Evolutionary conservation across 1,139 yeast species (phyloP).

Genomic region (Debaryomyces nepalensis): DNA sequence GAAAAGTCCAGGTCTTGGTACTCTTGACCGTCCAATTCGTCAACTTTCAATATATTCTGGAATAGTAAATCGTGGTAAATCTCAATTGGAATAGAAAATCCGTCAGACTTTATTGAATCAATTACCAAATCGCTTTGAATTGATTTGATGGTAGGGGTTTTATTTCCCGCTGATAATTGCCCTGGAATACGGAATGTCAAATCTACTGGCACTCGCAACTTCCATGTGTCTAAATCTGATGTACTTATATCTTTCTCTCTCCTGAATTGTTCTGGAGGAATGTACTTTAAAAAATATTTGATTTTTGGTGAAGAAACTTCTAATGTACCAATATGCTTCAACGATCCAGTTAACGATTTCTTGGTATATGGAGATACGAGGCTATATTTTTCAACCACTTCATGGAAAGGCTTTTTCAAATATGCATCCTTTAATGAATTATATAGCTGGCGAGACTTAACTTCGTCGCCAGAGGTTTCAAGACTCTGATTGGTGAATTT

Average conservation of each 20-base stretch:
- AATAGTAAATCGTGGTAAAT: constrained; percentile 47
- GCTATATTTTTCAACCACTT: constrained; percentile 18
- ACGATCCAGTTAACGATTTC: constrained; percentile 19
- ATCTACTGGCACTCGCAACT: constrained; percentile 36
- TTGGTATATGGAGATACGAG: constrained; percentile 21
- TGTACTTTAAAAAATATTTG: constrained; percentile 33
- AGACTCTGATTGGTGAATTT: constrained; percentile 20
- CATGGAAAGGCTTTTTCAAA: not conserved
- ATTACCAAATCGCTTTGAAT: constrained; percentile 39
- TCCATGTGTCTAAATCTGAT: constrained; percentile 29
- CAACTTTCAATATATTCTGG: constrained; percentile 21
- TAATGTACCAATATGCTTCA: constrained; percentile 24
- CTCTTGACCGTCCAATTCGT: constrained; percentile 11
- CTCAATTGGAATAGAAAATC: constrained; percentile 43
- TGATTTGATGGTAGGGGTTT: constrained; percentile 36
- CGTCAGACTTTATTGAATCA: constrained; percentile 37
- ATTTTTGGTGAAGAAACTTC: constrained; percentile 33
- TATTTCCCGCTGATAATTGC: constrained; percentile 12
- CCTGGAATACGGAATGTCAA: constrained; percentile 17
- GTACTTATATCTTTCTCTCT: constrained; percentile 10
- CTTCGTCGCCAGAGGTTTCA: constrained; percentile 5
- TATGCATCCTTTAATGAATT: constrained; percentile 5
- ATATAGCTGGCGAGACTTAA: constrained; percentile 5
- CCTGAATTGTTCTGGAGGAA: constrained; percentile 37
- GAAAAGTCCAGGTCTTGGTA: constrained; percentile 31